A percentile compares a stretch with the other conserved stretches of the same genome.
phyloP scores from a whole-genome alignment of 306 rosid genomes.

The Purshia tridentata region DNA sequence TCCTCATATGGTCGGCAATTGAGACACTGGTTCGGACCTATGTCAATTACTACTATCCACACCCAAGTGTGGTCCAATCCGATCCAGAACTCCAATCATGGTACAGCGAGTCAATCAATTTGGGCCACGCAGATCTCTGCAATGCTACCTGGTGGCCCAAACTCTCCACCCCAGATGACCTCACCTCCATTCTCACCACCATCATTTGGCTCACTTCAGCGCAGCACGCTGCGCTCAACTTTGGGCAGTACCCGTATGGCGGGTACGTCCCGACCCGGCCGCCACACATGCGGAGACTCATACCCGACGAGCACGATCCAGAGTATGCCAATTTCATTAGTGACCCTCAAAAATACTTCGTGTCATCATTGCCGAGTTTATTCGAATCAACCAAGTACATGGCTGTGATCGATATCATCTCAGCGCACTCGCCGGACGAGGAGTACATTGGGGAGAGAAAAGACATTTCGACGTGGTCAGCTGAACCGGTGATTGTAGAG shows the following conservation, averaged over 20 bases:
- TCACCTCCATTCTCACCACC: slow-evolving; percentile 59
- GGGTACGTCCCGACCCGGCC: slow-evolving; percentile 89
- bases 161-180: slow-evolving; percentile 48
- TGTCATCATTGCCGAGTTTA: slow-evolving; percentile 54
- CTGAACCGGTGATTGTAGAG: slow-evolving; percentile 56
- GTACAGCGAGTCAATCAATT: slow-evolving; percentile 75
- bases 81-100: slow-evolving; percentile 82
- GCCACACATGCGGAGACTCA: slow-evolving; percentile 28
- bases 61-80: slow-evolving; percentile 38
- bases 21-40: slow-evolving; percentile 67
- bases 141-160: slow-evolving; percentile 81
- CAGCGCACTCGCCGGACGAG: slow-evolving; percentile 81
- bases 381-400: slow-evolving; percentile 63
- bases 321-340: slow-evolving; percentile 54
- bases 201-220: slow-evolving; percentile 84
- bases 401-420: slow-evolving; percentile 76
- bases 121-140: slow-evolving; percentile 70
- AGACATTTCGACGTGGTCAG: slow-evolving; percentile 62
- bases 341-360: slow-evolving; percentile 70
- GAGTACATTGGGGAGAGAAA: slow-evolving; percentile 83
- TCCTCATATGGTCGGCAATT: slow-evolving; percentile 72
- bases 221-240: slow-evolving; percentile 82
- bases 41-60: slow-evolving; percentile 71
- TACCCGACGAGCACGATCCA: slow-evolving; percentile 55
- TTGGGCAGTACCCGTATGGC: slow-evolving; percentile 89